Evolutionary conservation across 306 rosid genomes (phyloP).

Genomic region (Sesbania bispinosa): DNA sequence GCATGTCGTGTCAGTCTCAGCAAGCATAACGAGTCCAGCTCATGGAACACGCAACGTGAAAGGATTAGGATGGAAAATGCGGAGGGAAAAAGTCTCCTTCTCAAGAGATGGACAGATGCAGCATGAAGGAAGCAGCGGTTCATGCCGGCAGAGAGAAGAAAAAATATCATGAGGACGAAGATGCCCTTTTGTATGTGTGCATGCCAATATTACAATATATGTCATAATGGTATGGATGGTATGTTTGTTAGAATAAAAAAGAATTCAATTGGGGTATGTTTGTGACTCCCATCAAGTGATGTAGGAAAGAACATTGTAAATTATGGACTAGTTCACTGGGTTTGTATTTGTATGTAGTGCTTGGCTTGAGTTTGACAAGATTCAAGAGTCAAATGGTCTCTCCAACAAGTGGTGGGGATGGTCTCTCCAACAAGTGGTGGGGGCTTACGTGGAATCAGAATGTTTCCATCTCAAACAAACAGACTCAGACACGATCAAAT

Average conservation of each 20-base stretch:
- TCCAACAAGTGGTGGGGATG: not conserved
- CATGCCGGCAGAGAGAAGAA: not conserved
- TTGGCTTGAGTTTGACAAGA: not conserved
- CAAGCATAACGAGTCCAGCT: not conserved
- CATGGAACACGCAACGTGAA: not conserved
- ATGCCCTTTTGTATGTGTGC: not conserved
- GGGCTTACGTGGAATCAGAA: not conserved
- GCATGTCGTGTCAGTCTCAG: not conserved
- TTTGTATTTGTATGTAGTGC: not conserved
- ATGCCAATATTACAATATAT: not conserved
- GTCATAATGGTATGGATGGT: not conserved
- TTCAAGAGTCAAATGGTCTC: not conserved
- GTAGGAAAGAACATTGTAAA: too few relatives aligned
- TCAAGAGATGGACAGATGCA: not conserved
- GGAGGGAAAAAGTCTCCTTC: not conserved
- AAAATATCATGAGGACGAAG: not conserved
- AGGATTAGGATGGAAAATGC: not conserved
- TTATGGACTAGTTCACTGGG: not conserved
- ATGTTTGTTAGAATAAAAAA: too few relatives aligned
- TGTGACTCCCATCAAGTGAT: too few relatives aligned
- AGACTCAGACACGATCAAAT: too few relatives aligned
- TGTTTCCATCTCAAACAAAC: too few relatives aligned
- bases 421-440: too few relatives aligned
- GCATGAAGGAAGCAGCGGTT: not conserved
- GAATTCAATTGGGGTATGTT: too few relatives aligned